Evolutionary conservation across 148 eudicot species (phyloP).

Genomic region (Amaranthus cruentus): DNA sequence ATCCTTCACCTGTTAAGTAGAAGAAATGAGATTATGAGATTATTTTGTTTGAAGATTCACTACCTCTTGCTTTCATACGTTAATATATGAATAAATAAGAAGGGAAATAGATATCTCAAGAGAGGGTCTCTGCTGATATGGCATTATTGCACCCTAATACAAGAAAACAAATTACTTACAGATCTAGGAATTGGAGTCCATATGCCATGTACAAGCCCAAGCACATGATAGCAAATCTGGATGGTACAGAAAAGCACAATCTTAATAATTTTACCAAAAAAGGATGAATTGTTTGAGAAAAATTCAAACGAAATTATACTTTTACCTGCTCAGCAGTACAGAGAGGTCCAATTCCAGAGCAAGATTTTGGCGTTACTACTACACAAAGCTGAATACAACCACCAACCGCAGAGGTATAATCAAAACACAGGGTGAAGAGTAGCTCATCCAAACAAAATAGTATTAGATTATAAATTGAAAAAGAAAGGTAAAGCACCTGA

Average conservation of each 20-base stretch:
- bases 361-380: conserved; percentile 77
- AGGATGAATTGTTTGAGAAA: background rate
- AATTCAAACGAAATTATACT: conserved; percentile 5
- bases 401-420: conserved; percentile 5
- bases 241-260: conserved; percentile 16
- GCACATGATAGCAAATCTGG: conserved; percentile 95
- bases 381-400: conserved; percentile 62
- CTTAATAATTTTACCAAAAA: background rate
- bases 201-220: conserved; percentile 91
- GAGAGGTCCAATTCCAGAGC: conserved; percentile 77
- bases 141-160: background rate
- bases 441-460: background rate
- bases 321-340: conserved; percentile 89
- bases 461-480: background rate
- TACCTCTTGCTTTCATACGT: background rate
- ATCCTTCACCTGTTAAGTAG: conserved; percentile 75
- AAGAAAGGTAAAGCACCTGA: conserved; percentile 55
- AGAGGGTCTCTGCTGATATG: background rate
- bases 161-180: conserved; percentile 44
- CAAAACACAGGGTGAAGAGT: background rate
- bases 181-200: conserved; percentile 96
- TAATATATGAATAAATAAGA: background rate
- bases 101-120: background rate
- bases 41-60: background rate
- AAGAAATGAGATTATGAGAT: background rate